These are phyloP conservation scores for Olyra latifolia DNA, from an alignment of 176 grass and related monocot species.

Conservation along the genomic window DNA sequence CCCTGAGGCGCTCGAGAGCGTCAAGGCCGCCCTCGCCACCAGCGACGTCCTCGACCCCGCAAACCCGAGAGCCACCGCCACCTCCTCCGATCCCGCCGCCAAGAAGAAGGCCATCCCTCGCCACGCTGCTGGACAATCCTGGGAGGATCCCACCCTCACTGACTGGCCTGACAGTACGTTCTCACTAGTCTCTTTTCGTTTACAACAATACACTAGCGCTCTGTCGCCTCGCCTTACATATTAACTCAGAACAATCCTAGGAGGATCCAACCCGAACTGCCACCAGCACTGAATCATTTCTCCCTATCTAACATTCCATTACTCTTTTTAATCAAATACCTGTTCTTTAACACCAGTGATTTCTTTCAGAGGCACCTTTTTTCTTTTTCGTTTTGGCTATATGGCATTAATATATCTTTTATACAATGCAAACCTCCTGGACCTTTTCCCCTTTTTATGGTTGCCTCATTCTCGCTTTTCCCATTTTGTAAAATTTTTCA, in stretches of 20 bases:
- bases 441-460: not conserved
- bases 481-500: slow-evolving; percentile 37
- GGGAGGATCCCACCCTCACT: slow-evolving; percentile 88
- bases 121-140: slow-evolving; percentile 73
- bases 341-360: not conserved
- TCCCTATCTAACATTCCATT: not conserved
- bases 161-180: slow-evolving; percentile 92
- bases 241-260: too few relatives aligned
- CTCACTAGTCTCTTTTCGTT: not conserved
- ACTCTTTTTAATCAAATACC: too few relatives aligned
- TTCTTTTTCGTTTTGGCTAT: not conserved
- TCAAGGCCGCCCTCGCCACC: slow-evolving; percentile 89
- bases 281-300: too few relatives aligned
- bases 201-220: not conserved
- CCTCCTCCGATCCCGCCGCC: slow-evolving; percentile 36
- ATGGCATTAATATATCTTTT: not conserved
- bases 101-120: slow-evolving; percentile 85
- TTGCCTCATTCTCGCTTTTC: not conserved
- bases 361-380: not conserved
- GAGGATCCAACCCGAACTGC: too few relatives aligned
- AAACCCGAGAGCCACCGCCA: slow-evolving; percentile 46
- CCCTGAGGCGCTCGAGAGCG: slow-evolving; percentile 89
- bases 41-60: slow-evolving; percentile 68
- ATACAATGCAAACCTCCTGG: not conserved
- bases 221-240: not conserved